Evolutionary conservation across 164 flowering plant genomes (phyloP), one percentile per base, ranked within the genome.

Genomic region (Liquidambar formosana): DNA sequence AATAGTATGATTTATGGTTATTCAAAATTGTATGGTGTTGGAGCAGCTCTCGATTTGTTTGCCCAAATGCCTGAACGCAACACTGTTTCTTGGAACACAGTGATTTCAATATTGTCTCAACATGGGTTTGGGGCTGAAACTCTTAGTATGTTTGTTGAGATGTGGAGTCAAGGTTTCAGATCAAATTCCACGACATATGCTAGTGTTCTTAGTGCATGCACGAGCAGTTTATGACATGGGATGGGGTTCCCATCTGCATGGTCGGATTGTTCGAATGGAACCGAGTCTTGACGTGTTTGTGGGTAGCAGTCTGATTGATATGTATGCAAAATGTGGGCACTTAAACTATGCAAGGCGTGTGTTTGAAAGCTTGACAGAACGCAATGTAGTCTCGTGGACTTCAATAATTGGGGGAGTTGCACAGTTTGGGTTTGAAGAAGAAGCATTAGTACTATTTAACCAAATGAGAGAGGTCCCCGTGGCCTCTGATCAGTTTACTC

Each of bases 191-290:
- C 76, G 85, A 83, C 85, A 22, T 82, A 80, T 76, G 84, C 83
- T 48, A 81, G 82, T 68, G 87, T 76, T 54, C 78, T 87, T 23
- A 80, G 88, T 73, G 86, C 87, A 33, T 83, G 88, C 61, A 48
- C 86, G 0, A 75, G 80, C 58, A 49, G n/a, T 84, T 27, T 52
- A 33, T 61, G 83, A 85, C 72, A 57, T 83, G 22, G 75, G 75
- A 49, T 84, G 89, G 89, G 91, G 91, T 43, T 68, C 71, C 33
- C 91, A 87, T 75, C 68, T 87, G 69, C 91, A 87, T 61, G 83
- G 82, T 51, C 79, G 79, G 65, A 73, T 87, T 22, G 16, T 87
- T 21, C 79, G 86, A 48, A 61, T 66, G 21, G 81, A 81, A 57
- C 72, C 61, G 28, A 22, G 44, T 62, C 57, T 77, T 27, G 85